Evolutionary conservation across 306 rosid genomes (phyloP).

Genomic region (Heteromeles arbutifolia): DNA sequence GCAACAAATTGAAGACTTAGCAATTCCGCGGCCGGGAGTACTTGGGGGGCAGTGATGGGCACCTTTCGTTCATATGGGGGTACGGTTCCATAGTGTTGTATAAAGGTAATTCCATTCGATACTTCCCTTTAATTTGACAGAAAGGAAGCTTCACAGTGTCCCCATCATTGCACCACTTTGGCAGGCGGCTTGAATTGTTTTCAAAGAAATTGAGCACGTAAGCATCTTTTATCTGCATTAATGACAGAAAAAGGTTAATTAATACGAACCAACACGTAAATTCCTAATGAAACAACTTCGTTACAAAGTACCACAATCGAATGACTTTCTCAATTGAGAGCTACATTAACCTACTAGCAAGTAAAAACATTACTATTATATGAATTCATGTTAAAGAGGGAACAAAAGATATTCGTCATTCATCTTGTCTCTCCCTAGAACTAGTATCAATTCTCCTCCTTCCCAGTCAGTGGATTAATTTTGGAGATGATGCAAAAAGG

Average conservation of each 20-base stretch:
- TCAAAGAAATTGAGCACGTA: slow-evolving; percentile 78
- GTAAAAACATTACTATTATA: background rate
- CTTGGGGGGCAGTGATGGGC: slow-evolving; percentile 82
- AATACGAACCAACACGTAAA: slow-evolving; percentile 3
- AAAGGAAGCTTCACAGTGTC: slow-evolving; percentile 78
- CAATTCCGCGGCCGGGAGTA: slow-evolving; percentile 61
- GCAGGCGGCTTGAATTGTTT: slow-evolving; percentile 70
- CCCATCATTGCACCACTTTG: slow-evolving; percentile 84
- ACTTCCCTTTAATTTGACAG: slow-evolving; percentile 88
- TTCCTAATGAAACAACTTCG: background rate
- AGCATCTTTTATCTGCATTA: slow-evolving; percentile 89
- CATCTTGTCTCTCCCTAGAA: background rate
- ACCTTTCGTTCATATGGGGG: slow-evolving; percentile 85
- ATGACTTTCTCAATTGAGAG: background rate
- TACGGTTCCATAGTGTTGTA: slow-evolving; percentile 76
- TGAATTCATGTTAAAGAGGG: background rate
- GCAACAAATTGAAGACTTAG: slow-evolving; percentile 22
- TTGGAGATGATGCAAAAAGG: background rate
- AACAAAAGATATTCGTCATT: background rate
- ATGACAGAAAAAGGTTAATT: slow-evolving; percentile 12
- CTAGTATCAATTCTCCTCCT: background rate
- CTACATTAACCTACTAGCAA: background rate
- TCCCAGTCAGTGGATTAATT: background rate
- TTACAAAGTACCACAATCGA: background rate
- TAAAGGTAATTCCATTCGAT: slow-evolving; percentile 83